Base-by-base conservation (phyloP, 2,329 filamentous ascomycete genomes). In the Ceratocystis diversiconidia region DNA sequence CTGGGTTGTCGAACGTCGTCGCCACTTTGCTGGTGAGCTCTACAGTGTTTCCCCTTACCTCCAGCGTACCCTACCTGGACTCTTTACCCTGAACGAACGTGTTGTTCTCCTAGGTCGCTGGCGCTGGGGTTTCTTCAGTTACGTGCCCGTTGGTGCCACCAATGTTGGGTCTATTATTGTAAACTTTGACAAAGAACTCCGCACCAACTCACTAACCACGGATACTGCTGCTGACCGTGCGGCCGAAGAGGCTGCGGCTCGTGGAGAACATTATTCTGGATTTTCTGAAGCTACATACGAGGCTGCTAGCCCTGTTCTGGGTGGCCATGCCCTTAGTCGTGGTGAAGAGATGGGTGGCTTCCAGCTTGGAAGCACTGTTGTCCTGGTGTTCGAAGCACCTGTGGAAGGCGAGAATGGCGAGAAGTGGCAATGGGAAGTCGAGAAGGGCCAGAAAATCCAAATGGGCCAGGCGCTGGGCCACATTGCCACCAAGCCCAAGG, bases 341-440 rank as follows among this genome's bases (percentile, higher is more conserved):
- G 94, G 94, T 44, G 92, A 97, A 73, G 94, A 99, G 76, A 97
- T 99, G 91, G 94, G 94, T 65, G 95, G 94, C 0, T 99, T 99
- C 77, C 90, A 95, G 78, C 80, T 99, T 2, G 94, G 94, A 22
- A 96, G 90, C 74, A 96, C 92, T 0, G 86, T 99, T 70, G 94
- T 99, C 48, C 79, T 99, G 63, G 91, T 99, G 0, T 99, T 99
- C 73, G 95, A 99, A 76, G 94, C 94, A 12, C 94, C 94, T 0
- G 84, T 86, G 65, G 82, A 66, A 30, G 59, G 61, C 0, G 63
- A 68, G 52, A 63, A 65, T 22, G 63, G 60, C n/a, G 63, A 65
- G 44, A 66, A 68, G 48, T 97, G 90, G 83, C 83, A 80, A 68
- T 99, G 94, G 92, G 81, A 80, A 32, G 87, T 97, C 61, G 84